Conservation (phyloP, 805 yeast species). For the Pichia paraexigua region DNA sequence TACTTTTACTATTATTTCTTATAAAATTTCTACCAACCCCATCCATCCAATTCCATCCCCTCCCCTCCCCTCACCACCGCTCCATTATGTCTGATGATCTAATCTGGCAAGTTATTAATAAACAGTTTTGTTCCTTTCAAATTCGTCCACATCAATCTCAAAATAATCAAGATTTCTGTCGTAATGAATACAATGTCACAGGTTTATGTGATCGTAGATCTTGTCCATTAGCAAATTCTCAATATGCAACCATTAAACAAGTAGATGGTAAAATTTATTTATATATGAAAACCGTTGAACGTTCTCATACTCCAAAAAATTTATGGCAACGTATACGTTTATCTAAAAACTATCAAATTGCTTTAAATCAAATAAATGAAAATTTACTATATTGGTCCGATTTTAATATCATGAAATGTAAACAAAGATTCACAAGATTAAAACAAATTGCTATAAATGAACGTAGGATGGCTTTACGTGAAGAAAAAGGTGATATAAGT, state of each 20-base stretch:
- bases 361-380: slow-evolving; percentile 81
- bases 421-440: slow-evolving; percentile 88
- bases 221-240: slow-evolving; percentile 92
- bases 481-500: slow-evolving; percentile 38
- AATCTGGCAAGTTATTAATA: slow-evolving; percentile 95
- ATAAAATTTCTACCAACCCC: too few relatives aligned
- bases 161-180: slow-evolving; percentile 84
- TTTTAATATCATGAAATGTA: slow-evolving; percentile 84
- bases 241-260: slow-evolving; percentile 80
- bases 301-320: slow-evolving; percentile 91
- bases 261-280: slow-evolving; percentile 72
- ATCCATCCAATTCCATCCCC: too few relatives aligned
- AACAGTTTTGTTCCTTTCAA: slow-evolving; percentile 92
- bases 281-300: slow-evolving; percentile 95
- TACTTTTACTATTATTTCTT: too few relatives aligned
- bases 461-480: slow-evolving; percentile 82
- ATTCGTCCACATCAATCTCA: slow-evolving; percentile 54
- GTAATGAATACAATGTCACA: slow-evolving; percentile 92
- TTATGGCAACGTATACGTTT: slow-evolving; percentile 93
- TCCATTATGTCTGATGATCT: slow-evolving; percentile 37
- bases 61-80: too few relatives aligned
- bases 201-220: slow-evolving; percentile 91
- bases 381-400: slow-evolving; percentile 90
- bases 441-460: slow-evolving; percentile 95
- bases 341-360: slow-evolving; percentile 81